Conservation (phyloP, 164 flowering plant genomes). For the Berberis vulgaris region DNA sequence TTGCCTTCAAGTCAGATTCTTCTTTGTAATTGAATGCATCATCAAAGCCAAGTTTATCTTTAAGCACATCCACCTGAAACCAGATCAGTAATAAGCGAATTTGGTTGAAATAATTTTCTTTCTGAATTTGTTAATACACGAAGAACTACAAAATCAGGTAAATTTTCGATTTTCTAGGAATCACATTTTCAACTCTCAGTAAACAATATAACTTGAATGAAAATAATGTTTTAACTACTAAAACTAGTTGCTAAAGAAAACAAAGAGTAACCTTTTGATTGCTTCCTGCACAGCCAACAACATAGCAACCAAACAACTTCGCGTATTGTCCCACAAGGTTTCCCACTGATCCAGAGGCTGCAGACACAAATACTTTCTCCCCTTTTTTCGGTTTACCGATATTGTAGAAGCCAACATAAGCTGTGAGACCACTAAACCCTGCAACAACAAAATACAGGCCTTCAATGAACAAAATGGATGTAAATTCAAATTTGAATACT, state of each 20-base stretch:
- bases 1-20: constrained; percentile 48
- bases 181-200: no score
- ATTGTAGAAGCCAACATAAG: constrained; percentile 61
- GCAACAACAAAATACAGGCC: constrained; percentile 1
- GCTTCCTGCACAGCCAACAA: constrained; percentile 71
- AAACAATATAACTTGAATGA: no score
- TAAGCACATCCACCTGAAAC: constrained; percentile 54
- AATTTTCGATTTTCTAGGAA: no score
- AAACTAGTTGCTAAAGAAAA: not conserved
- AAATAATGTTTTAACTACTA: no score
- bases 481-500: no score
- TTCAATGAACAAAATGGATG: not conserved
- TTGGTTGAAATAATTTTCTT: not conserved
- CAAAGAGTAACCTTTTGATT: constrained; percentile 42
- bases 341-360: constrained; percentile 84
- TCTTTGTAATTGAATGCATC: constrained; percentile 85
- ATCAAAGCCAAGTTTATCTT: constrained; percentile 66
- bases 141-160: no score
- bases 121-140: no score
- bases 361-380: constrained; percentile 73
- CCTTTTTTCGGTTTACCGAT: constrained; percentile 68
- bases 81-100: not conserved
- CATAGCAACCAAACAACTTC: constrained; percentile 63
- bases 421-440: constrained; percentile 56
- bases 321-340: constrained; percentile 74